Percentiles rank a stretch among this genome's conserved stretches.
Conservation (phyloP, 2,329 filamentous ascomycete genomes). For the Fusarium beomiforme region DNA sequence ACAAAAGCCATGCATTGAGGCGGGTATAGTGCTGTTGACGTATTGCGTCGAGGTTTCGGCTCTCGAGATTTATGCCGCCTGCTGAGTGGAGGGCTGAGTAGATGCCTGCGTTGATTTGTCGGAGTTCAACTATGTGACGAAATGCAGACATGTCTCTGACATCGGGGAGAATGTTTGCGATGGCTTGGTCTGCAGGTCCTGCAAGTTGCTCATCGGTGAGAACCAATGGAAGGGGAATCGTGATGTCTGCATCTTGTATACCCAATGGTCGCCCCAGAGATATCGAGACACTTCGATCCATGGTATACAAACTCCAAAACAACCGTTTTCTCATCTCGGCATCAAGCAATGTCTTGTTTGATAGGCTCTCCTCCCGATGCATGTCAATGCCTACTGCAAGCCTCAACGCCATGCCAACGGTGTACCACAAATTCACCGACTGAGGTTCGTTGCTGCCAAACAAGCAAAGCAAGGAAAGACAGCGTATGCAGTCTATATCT, state of each 20-base stretch:
- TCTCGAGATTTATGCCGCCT: constrained; percentile 26
- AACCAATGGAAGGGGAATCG: constrained; percentile 21
- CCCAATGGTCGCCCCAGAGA: constrained; percentile 31
- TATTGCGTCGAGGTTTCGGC: constrained; percentile 28
- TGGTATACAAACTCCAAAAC: constrained; percentile 38
- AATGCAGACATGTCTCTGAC: constrained; percentile 38
- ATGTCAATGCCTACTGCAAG: constrained; percentile 38
- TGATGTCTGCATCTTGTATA: constrained; percentile 37
- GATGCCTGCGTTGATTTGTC: constrained; percentile 32
- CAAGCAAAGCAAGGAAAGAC: constrained; percentile 32
- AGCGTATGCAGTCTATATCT: constrained; percentile 34
- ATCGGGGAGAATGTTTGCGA: constrained; percentile 27
- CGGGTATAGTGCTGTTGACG: constrained; percentile 35
- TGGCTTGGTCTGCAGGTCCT: constrained; percentile 15
- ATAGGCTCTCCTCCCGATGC: constrained; percentile 30
- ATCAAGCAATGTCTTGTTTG: constrained; percentile 21
- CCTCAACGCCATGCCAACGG: constrained; percentile 33
- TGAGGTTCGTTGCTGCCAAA: constrained; percentile 40
- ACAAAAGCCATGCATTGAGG: constrained; percentile 35
- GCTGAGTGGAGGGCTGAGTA: constrained; percentile 37
- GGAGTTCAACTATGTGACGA: constrained; percentile 31
- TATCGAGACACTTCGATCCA: constrained; percentile 38
- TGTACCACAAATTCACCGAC: constrained; percentile 38
- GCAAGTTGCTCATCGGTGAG: constrained; percentile 32
- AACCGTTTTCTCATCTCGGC: constrained; percentile 36